Evolutionary conservation across 352 stramenopile genomes (phyloP).

Genomic region (Phytopythium vexans): DNA sequence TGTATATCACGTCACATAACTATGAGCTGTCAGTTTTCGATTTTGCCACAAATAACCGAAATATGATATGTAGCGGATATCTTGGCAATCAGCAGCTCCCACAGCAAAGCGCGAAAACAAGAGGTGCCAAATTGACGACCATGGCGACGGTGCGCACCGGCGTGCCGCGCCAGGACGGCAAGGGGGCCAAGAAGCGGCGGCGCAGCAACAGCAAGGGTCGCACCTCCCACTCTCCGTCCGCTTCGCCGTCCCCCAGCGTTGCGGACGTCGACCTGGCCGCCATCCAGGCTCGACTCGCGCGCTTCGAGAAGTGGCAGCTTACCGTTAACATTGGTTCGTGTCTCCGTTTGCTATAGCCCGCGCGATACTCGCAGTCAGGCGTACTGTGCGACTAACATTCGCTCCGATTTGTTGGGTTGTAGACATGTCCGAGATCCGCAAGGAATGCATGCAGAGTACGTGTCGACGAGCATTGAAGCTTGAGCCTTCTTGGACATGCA

Average conservation of each 20-base stretch:
- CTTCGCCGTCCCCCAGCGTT: background rate
- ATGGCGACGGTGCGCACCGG: conserved; percentile 35
- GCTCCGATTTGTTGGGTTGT: background rate
- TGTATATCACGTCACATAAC: no score
- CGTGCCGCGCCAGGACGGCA: conserved; percentile 9
- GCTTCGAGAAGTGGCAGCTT: conserved; percentile 32
- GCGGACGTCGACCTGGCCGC: background rate
- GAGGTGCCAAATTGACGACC: background rate
- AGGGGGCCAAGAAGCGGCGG: conserved; percentile 27
- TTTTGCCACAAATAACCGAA: no score
- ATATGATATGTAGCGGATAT: no score
- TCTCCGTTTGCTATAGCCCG: background rate
- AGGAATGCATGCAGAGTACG: conserved; percentile 16
- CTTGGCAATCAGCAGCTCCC: no score
- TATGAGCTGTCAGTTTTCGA: no score
- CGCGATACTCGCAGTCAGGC: background rate
- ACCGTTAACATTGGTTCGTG: conserved; percentile 14
- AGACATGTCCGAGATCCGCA: conserved; percentile 27
- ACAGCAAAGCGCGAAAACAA: no score
- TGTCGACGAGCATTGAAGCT: background rate
- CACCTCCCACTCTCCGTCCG: conserved; percentile 4
- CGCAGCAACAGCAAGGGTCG: conserved; percentile 10
- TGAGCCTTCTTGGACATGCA: background rate
- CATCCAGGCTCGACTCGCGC: conserved; percentile 14
- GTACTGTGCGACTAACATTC: no score